Conservation (phyloP, 768 basidiomycete species). For the Kwoniella dendrophila region DNA sequence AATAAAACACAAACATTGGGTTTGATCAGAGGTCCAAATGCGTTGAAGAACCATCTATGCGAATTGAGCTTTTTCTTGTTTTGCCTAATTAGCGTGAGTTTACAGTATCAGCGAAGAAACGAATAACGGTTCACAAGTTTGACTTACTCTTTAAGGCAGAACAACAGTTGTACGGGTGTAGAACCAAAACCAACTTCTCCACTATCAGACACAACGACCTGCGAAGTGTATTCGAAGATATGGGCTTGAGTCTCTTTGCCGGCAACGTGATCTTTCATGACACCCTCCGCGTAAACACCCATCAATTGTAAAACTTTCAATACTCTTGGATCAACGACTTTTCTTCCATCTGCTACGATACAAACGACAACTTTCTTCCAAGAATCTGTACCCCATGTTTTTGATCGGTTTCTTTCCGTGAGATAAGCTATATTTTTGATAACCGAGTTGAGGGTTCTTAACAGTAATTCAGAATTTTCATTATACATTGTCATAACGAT, state of each 20-base stretch:
- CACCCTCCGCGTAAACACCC: conserved; percentile 61
- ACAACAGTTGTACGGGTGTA: conserved; percentile 59
- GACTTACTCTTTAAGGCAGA: conserved; percentile 86
- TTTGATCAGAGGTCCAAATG: conserved; percentile 51
- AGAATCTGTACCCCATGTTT: conserved; percentile 56
- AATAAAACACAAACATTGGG: conserved; percentile 55
- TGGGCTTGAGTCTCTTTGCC: conserved; percentile 80
- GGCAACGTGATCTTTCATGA: conserved; percentile 81
- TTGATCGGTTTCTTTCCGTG: conserved; percentile 52
- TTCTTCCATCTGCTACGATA: conserved; percentile 57
- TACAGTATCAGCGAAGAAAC: neutral
- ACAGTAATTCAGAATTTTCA: conserved; percentile 46
- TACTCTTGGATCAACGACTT: conserved; percentile 60
- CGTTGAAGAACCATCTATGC: conserved; percentile 55
- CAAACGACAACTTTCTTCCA: conserved; percentile 59
- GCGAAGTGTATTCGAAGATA: conserved; percentile 67
- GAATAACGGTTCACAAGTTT: too few species aligned
- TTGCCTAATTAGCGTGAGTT: conserved; percentile 17
- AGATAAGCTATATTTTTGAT: conserved; percentile 58
- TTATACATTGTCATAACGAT: conserved; percentile 56
- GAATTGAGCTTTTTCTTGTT: conserved; percentile 55
- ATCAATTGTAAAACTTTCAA: conserved; percentile 84
- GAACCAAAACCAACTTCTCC: conserved; percentile 67
- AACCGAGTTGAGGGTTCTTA: conserved; percentile 50
- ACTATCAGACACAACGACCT: conserved; percentile 72